Base-by-base conservation (phyloP, 805 yeast genomes). In the Pichia scutulata region DNA sequence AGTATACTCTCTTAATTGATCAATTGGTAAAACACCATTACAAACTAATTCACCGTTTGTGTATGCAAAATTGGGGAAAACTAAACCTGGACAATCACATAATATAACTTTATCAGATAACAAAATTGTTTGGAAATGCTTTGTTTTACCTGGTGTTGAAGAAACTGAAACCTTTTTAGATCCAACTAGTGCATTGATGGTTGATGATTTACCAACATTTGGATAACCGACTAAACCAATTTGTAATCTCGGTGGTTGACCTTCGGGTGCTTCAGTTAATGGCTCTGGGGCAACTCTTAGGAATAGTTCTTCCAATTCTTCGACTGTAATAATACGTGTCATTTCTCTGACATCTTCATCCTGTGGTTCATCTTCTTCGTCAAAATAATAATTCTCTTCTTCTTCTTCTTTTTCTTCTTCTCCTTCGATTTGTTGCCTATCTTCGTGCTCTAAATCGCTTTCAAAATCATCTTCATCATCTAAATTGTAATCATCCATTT, bases 11-110 rank as follows among this genome's bases (percentile, higher is more conserved):
- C 98, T 79, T 54, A 93, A 75, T 69, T 93, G 99, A 70, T 93
- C 99, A 60, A 93, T 93, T 21, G 99, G 99, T 51, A 93, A 75
- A n/a, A 93, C 96, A 76, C 99, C 99, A 63, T 89, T 88, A 72
- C 97, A 89, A 0, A 93, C 99, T 61, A 93, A 77, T 61, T 93
- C 99, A 59, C 95, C 98, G 62, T 89, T 90, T 23, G 97, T 87
- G 65, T 86, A 87, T 7, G 98, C 98, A 65, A 93, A 93, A 62
- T 92, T 93, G 23, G 99, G 99, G 74, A 93, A 93, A 18, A 93
- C 99, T 54, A 93, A 75, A 77, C 99, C 99, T 2, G 99, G 99
- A 74, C 99, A 93, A 75, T 93, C 99, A 70, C 98, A 93, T 48
- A 93, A 74, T 57, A 89, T 76, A 2, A 93, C 93, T 37, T 84